These are phyloP conservation scores for Ophiocordyceps camponoti-rufipedis DNA, from an alignment of 2,329 filamentous ascomycete genomes.

Conservation along the genomic window DNA sequence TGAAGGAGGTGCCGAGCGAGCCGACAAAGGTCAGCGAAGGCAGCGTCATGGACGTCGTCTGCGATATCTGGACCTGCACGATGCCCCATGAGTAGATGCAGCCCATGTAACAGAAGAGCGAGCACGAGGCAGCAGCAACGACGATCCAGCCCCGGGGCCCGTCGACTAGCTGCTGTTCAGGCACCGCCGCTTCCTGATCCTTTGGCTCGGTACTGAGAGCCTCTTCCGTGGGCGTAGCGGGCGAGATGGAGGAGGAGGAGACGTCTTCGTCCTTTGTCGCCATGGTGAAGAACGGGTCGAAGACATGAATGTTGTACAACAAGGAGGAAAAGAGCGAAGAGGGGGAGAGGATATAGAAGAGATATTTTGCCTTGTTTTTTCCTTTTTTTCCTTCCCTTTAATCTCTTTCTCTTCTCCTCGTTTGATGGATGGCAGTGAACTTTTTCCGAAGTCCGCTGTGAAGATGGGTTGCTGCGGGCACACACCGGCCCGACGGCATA, in stretches of 20 bases:
- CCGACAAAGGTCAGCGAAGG: conserved; percentile 11
- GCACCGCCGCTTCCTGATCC: background rate
- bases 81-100: conserved; percentile 12
- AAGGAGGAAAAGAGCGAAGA: background rate
- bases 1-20: conserved; percentile 10
- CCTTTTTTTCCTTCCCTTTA: too few relatives aligned
- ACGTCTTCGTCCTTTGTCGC: background rate
- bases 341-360: background rate
- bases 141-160: conserved; percentile 9
- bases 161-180: conserved; percentile 2
- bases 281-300: background rate
- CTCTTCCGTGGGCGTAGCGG: background rate
- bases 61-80: conserved; percentile 8
- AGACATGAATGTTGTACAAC: background rate
- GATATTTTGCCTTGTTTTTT: too few relatives aligned
- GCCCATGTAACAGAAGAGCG: conserved; percentile 11
- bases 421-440: too few relatives aligned
- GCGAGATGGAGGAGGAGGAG: background rate
- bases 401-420: too few relatives aligned
- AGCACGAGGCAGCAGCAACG: conserved; percentile 8
- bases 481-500: too few relatives aligned
- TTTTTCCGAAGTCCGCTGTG: too few relatives aligned
- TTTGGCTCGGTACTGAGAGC: background rate
- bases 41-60: conserved; percentile 6
- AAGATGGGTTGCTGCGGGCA: too few relatives aligned